Base-by-base conservation (phyloP, 2,329 filamentous ascomycete species). In the Colletotrichum sp. region DNA sequence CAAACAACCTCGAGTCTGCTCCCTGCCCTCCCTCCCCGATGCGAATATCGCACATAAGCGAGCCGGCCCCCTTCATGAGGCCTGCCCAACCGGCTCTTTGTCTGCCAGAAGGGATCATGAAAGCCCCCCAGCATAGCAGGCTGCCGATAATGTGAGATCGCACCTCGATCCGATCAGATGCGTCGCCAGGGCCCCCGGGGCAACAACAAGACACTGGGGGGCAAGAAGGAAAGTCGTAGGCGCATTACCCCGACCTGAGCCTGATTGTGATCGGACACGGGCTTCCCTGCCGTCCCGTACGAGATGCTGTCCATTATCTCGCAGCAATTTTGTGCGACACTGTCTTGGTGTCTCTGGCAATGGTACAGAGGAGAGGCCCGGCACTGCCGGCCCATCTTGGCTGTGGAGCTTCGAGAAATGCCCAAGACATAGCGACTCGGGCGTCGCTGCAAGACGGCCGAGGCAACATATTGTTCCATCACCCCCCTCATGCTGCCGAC, bases 361-460 rank as follows among this genome's bases (percentile, higher is more conserved):
- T 51, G 1, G n/a, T 13, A 62, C 29, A 31, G 6, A 31, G 29
- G 29, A 31, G 54, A 73, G 36, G 38, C n/a, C 54, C 51, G 67
- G 51, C 27, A 33, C 54, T 27, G 38, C 31, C 54, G 38, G 8
- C 36, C 12, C 31, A n/a, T 58, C 66, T 66, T 66, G 70, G 61
- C 38, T 27, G 59, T 61, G 66, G 59, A 61, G 27, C 34, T 59
- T 47, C 34, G 55, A 31, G 54, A 43, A 65, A 58, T 51, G 61
- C 55, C 58, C 54, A 33, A 70, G 70, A 73, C 70, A 43, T 65
- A 61, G 62, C n/a, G 65, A 68, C 36, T 38, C 31, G 67, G 62
- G 24, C 67, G 59, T 70, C 16, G n/a, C 55, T 54, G 57, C 57
- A 33, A 61, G 55, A 27, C 64, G 36, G 51, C 66, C 47, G 66